phyloP scores from a whole-genome alignment of 2,329 filamentous ascomycete species.

The Alternaria ethzedia region DNA sequence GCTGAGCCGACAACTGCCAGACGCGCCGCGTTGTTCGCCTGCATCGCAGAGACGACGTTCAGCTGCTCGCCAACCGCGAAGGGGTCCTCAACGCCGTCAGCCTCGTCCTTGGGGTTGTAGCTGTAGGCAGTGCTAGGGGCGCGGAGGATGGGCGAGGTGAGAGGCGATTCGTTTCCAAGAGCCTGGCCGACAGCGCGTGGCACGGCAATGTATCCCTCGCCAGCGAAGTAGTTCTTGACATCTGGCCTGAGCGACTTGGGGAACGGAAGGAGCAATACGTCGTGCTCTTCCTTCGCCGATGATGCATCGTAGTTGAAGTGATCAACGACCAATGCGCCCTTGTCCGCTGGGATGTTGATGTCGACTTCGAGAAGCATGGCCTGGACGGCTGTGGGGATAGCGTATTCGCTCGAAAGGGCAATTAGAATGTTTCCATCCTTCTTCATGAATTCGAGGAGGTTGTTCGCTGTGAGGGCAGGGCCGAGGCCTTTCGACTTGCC shows the following conservation, averaged over 20 bases:
- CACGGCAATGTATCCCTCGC: slow-evolving; percentile 75
- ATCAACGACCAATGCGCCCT: slow-evolving; percentile 85
- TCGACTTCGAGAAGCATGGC: slow-evolving; percentile 87
- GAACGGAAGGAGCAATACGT: slow-evolving; percentile 80
- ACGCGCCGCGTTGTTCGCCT: slow-evolving; percentile 92
- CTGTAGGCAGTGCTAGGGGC: slow-evolving; percentile 87
- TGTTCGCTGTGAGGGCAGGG: slow-evolving; percentile 82
- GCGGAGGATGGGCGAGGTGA: slow-evolving; percentile 81
- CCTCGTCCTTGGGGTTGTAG: slow-evolving; percentile 91
- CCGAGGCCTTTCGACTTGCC: slow-evolving; percentile 92
- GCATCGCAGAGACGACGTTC: slow-evolving; percentile 81
- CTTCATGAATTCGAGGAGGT: slow-evolving; percentile 90
- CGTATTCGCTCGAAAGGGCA: slow-evolving; percentile 74
- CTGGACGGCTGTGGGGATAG: slow-evolving; percentile 75
- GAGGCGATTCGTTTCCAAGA: slow-evolving; percentile 75
- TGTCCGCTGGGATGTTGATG: slow-evolving; percentile 83
- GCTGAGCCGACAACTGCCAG: slow-evolving; percentile 84
- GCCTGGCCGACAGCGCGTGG: slow-evolving; percentile 81
- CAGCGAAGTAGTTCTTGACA: slow-evolving; percentile 78
- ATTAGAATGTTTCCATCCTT: slow-evolving; percentile 89
- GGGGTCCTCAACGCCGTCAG: slow-evolving; percentile 74
- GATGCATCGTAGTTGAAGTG: slow-evolving; percentile 91
- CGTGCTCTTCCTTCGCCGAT: slow-evolving; percentile 81
- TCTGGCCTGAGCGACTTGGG: slow-evolving; percentile 70
- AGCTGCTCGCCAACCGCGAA: slow-evolving; percentile 87